Conservation (phyloP, 805 yeast species). For the Suhomyces sp. region DNA sequence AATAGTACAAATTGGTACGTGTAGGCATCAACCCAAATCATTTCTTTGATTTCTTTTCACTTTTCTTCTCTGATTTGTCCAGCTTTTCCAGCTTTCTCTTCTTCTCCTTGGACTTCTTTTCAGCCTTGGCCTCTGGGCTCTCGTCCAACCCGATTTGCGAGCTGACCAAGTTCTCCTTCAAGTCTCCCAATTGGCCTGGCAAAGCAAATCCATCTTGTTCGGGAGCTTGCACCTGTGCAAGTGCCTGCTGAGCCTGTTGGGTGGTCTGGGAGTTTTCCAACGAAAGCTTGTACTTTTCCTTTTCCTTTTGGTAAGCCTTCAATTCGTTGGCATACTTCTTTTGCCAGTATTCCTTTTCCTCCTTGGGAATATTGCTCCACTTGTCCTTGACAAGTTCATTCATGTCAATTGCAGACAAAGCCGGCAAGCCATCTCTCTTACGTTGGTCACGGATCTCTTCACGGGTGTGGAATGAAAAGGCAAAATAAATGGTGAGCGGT, state of each 20-base stretch:
- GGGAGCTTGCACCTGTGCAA: slow-evolving; percentile 2
- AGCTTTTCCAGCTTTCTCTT: slow-evolving; percentile 14
- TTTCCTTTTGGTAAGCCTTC: slow-evolving; percentile 29
- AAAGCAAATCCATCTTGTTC: not conserved
- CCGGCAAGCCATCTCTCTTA: slow-evolving; percentile 51
- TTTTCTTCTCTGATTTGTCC: slow-evolving; percentile 13
- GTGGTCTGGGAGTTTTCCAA: slow-evolving; percentile 18
- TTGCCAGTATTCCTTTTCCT: slow-evolving; percentile 70
- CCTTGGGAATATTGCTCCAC: slow-evolving; percentile 69
- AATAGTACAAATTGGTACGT: not conserved
- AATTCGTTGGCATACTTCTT: slow-evolving; percentile 50
- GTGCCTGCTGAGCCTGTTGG: slow-evolving; percentile 2
- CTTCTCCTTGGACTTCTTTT: slow-evolving; percentile 14
- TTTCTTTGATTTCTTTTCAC: slow-evolving; percentile 17
- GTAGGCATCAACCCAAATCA: not conserved
- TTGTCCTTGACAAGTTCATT: slow-evolving; percentile 73
- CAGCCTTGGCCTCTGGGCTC: not conserved
- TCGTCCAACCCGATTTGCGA: not conserved
- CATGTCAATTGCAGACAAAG: slow-evolving; percentile 71
- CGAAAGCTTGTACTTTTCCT: slow-evolving; percentile 34
- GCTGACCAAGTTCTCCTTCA: not conserved
- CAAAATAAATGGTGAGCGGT: slow-evolving; percentile 84
- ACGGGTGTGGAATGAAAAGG: slow-evolving; percentile 70
- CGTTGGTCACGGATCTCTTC: slow-evolving; percentile 70
- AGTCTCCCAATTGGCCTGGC: not conserved